Evolutionary conservation across 495 filamentous ascomycete genomes (phyloP), one percentile per base, ranked within the genome.

Genomic region (Hypoxylon perforatum): DNA sequence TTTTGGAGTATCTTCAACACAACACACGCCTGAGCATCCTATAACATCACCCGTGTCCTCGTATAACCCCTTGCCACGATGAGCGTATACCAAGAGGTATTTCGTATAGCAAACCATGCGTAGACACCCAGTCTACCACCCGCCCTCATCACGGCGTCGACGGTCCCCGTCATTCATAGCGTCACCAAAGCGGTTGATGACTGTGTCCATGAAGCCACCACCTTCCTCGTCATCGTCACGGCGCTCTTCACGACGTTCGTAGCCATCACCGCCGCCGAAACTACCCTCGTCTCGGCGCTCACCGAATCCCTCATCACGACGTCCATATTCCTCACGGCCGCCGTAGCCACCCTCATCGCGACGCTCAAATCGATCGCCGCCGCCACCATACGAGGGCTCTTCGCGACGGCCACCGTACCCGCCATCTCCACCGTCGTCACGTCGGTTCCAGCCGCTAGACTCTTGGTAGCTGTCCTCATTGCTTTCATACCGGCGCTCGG

Each of bases 401-500:
- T 70, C 63, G 25, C 67, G 62, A 45, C 55, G 64, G 10, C 63
- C 21, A 30, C 62, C 61, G 42, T 75, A 66, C 14, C 58, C 41
- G 8, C 63, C 61, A 36, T 66, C 67, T 10, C 51, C 25, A 30
- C 48, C 33, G 33, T 17, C 21, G 0, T 48, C 50, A 44, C 57
- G 67, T 39, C 42, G 68, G 22, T 64, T 57, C 57, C 65, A 61
- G 9, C 57, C 49, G 18, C 62, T 63, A 11, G 70, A 70, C 36
- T 73, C 65, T 52, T 64, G 19, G 42, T 71, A 71, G 48, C 45
- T 71, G n/a, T 65, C 62, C 7, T 70, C 64, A 22, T 69, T 69
- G 48, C 61, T 69, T 50, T 75, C 72, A 25, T 73, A 71, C 17
- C 71, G 73, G 35, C 71, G 70, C 61, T 81, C 79, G 6, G 69